These are phyloP conservation scores for Cystobasidium sp. DNA, from an alignment of 1,284 basidiomycete genomes.

Conservation along the genomic window DNA sequence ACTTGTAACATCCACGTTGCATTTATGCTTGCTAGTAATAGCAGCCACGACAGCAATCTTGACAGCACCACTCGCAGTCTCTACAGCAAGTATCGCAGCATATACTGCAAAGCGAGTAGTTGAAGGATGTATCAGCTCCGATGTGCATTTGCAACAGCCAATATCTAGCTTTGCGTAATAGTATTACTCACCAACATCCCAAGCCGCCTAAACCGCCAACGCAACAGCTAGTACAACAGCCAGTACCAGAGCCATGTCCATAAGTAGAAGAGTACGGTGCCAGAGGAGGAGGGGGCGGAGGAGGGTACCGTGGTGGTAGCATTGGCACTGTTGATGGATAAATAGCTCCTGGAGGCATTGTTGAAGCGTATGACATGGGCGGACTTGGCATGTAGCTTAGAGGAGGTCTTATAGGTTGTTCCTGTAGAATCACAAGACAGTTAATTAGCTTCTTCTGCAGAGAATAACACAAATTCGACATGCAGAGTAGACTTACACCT, in stretches of 20 bases:
- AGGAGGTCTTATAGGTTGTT: background rate
- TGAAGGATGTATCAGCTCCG: background rate
- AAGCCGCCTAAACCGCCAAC: conserved; percentile 14
- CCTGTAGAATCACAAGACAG: background rate
- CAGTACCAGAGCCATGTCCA: background rate
- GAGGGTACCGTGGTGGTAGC: background rate
- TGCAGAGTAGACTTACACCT: background rate
- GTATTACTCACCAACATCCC: conserved; percentile 6
- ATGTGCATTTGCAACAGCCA: background rate
- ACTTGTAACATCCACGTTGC: too few relatives aligned
- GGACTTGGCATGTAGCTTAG: conserved; percentile 9
- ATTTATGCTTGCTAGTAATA: background rate
- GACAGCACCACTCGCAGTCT: conserved; percentile 16
- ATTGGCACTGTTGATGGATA: background rate
- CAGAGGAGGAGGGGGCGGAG: background rate
- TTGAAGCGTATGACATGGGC: conserved; percentile 14
- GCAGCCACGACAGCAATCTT: conserved; percentile 12
- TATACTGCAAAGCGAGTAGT: conserved; percentile 3
- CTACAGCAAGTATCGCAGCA: conserved; percentile 30
- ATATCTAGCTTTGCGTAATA: background rate
- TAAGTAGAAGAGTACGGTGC: background rate
- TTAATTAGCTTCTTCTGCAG: background rate
- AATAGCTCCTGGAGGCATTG: background rate
- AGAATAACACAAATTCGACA: background rate
- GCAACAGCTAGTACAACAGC: conserved; percentile 21